Evolutionary conservation across 305 asterid genomes (phyloP), one percentile per base, ranked within the genome.

Genomic region (Lippia alba): DNA sequence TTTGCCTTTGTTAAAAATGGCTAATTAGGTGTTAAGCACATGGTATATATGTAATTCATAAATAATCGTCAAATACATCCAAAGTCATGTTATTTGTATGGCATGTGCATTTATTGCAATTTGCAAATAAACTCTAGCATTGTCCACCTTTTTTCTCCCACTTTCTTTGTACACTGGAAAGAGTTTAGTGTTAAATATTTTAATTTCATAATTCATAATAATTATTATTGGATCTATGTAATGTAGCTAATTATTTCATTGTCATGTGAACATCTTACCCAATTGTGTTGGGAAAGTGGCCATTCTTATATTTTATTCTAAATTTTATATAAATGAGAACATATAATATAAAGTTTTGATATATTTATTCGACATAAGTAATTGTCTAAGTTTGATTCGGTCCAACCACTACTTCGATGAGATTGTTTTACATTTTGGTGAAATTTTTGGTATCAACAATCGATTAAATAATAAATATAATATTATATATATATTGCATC

Each of bases 31-130:
- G 82, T 69, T 67, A 78, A 57, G 78, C 82, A 78, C 79, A 69
- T 78, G 82, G 73, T 64, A n/a, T 24, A 24, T 24, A 24, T 24
- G 3, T 69, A 73, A 62, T 69, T 20, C 61, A 77, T 68, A 68
- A 67, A 77, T 72, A 75, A 73, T n/a, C 17, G 55, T 41, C 59
- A 61, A 61, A 72, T 32, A 58, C 61, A 63, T 62, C 32, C 49
- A 62, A 54, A 3, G 12, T n/a, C n/a, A n/a, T 44, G 60, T 77
- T 72, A 75, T 72, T 54, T 74, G 72, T 60, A 58, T 67, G 36
- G 34, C 85, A 78, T 76, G 73, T 83, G 80, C 82, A 64, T 70
- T 61, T 72, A 67, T 75, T 78, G 80, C 78, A 65, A 56, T 63
- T 75, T 78, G 80, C 78, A 65, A 56, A 66, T 49, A 19, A 36